Percentiles rank a stretch among this genome's conserved stretches.
Evolutionary conservation across 257 asterid genomes (phyloP).

Genomic region (Solanum sejunctum): DNA sequence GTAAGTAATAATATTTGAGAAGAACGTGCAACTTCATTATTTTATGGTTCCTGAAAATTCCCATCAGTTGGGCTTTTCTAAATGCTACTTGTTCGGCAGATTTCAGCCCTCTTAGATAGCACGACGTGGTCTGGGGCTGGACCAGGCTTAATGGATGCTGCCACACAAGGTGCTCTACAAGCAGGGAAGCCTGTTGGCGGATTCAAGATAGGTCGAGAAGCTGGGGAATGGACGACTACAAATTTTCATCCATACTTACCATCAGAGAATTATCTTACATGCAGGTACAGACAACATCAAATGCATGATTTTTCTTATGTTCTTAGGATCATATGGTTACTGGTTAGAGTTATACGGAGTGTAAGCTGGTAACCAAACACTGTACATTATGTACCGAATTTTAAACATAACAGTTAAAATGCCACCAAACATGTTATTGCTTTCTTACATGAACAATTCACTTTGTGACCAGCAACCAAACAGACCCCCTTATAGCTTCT

Average conservation of each 20-base stretch:
- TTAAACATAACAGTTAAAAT: neutral
- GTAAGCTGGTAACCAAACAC: neutral
- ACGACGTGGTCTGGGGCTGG: conserved; percentile 97
- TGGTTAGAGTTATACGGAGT: neutral
- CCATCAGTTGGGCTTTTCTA: neutral
- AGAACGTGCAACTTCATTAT: neutral
- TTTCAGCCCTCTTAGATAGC: conserved; percentile 60
- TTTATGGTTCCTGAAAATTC: neutral
- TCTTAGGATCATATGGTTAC: neutral
- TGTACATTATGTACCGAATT: neutral
- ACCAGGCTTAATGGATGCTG: conserved; percentile 96
- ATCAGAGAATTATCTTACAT: conserved; percentile 50
- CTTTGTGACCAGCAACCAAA: neutral
- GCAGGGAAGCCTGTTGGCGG: conserved; percentile 90
- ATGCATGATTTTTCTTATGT: neutral
- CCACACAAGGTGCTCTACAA: conserved; percentile 74
- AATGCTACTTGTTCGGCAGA: conserved; percentile 26
- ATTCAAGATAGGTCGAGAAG: conserved; percentile 81
- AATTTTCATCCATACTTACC: conserved; percentile 72
- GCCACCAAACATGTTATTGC: neutral
- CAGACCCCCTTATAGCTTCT: neutral
- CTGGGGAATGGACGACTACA: conserved; percentile 83
- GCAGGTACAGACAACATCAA: conserved; percentile 42
- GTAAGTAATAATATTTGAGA: neutral
- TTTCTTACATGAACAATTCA: neutral